Evolutionary conservation across 2,329 filamentous ascomycete species (phyloP), one percentile per base, ranked within the genome.

Genomic region (Dactylellina cionopaga): DNA sequence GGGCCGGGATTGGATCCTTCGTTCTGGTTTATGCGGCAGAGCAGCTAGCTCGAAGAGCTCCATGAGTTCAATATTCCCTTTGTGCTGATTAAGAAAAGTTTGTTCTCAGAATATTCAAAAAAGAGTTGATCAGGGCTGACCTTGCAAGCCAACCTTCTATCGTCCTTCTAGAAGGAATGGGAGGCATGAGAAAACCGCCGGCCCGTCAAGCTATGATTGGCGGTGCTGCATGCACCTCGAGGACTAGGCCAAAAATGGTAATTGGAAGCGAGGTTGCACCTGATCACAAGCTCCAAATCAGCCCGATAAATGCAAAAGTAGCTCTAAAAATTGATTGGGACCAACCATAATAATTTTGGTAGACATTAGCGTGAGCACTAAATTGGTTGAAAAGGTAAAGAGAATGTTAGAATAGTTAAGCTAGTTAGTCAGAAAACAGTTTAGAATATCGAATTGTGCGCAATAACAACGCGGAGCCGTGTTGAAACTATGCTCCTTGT

Each of bases 111-210:
- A 55, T 46, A 13, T 19, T 37, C 22, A n/a, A 39, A 37, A 27
- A 19, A 47, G 31, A 56, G 51, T 9, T 27, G 17, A 37, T 39
- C 27, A 33, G 63, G 63, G 46, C 63, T 60, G 54, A 56, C 58
- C 51, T 49, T 70, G 65, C 17, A 31, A 39, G 41, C 22, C 22
- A 46, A 44, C 51, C 49, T 71, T 71, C 66, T 17, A 29, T 47
- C 6, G 51, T 43, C 33, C 59, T 71, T 71, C 66, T 71, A 64
- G 66, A 71, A 71, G 66, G 43, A 64, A 51, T 39, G 24, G 49
- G 29, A 55, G 51, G 49, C 37, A 37, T 49, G 54, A 35, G 49
- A 47, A 46, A 60, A 54, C 54, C 24, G 43, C 46, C 63, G 35
- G 54, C n/a, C 63, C 63, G 63, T 27, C 52, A 19, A 35, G 17